A percentile compares a stretch with the other conserved stretches of the same genome.
These are phyloP conservation scores for Dendrobium officinale DNA, from an alignment of 106 monocot species.

Conservation along the genomic window DNA sequence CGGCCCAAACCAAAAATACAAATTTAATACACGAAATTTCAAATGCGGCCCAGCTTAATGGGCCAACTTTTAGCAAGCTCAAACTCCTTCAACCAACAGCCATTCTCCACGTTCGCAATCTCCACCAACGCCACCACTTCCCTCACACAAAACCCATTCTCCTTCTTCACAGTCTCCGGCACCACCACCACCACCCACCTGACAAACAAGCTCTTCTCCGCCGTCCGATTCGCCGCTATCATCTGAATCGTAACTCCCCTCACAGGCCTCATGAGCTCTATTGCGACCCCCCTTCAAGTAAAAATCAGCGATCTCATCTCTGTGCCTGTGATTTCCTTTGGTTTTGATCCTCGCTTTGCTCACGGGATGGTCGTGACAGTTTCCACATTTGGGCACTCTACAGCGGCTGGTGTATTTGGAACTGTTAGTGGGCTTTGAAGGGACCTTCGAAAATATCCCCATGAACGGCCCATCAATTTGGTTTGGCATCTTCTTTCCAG, in stretches of 20 bases:
- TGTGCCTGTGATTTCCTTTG: slow-evolving; percentile 1
- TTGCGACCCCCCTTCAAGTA: background rate
- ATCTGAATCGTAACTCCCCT: background rate
- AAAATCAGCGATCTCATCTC: background rate
- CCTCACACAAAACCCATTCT: background rate
- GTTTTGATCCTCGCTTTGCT: background rate
- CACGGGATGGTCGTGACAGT: background rate
- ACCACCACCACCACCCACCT: background rate
- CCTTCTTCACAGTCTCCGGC: no score
- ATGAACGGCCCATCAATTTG: background rate
- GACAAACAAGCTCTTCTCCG: background rate
- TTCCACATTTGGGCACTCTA: background rate
- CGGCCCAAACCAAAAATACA: background rate
- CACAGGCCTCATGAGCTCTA: background rate
- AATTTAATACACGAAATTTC: no score
- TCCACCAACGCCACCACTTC: background rate
- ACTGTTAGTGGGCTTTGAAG: background rate
- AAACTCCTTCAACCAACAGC: background rate
- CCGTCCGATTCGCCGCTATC: background rate
- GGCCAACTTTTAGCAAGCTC: no score
- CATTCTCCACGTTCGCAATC: no score
- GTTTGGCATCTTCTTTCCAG: background rate
- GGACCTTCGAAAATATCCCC: background rate
- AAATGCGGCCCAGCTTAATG: no score
- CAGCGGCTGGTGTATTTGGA: slow-evolving; percentile 4